These are phyloP conservation scores for Amphicarpaea edgeworthii DNA, from an alignment of 306 rosid species.

Conservation along the genomic window DNA sequence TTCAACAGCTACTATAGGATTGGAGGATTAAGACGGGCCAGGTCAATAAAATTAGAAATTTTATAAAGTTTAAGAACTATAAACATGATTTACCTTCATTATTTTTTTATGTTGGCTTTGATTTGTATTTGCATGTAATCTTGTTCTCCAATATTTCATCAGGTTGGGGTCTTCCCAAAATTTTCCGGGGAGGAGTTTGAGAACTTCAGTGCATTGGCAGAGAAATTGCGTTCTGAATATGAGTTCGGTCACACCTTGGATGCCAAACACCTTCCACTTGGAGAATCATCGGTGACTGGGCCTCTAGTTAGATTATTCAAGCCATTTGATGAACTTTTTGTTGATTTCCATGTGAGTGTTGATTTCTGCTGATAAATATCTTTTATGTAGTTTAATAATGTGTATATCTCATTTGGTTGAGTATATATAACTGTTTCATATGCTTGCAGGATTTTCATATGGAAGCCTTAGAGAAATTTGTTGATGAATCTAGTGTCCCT, in stretches of 20 bases:
- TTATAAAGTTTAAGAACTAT: too few species aligned
- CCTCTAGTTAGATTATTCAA: slow-evolving; percentile 75
- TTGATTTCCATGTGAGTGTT: slow-evolving; percentile 66
- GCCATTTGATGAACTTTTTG: slow-evolving; percentile 83
- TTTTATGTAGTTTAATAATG: neutral
- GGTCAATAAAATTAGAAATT: too few species aligned
- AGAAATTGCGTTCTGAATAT: slow-evolving; percentile 77
- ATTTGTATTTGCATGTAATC: slow-evolving; percentile 5
- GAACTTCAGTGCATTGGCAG: slow-evolving; percentile 62
- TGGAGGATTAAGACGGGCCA: too few species aligned
- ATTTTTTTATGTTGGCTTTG: neutral
- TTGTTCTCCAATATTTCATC: slow-evolving; percentile 26
- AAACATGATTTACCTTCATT: too few species aligned
- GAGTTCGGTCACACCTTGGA: slow-evolving; percentile 79
- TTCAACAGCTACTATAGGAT: too few species aligned
- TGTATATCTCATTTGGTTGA: neutral
- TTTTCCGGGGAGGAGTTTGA: slow-evolving; percentile 77
- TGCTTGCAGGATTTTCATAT: slow-evolving; percentile 66
- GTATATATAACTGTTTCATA: slow-evolving; percentile 23
- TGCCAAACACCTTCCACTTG: slow-evolving; percentile 80
- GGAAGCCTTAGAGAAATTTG: slow-evolving; percentile 72
- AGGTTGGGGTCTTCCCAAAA: slow-evolving; percentile 82
- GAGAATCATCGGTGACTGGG: slow-evolving; percentile 75
- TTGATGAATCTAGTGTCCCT: slow-evolving; percentile 66
- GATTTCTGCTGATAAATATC: slow-evolving; percentile 9